phyloP scores from a whole-genome alignment of 2,329 filamentous ascomycete species.

The Claviceps cyperi region DNA sequence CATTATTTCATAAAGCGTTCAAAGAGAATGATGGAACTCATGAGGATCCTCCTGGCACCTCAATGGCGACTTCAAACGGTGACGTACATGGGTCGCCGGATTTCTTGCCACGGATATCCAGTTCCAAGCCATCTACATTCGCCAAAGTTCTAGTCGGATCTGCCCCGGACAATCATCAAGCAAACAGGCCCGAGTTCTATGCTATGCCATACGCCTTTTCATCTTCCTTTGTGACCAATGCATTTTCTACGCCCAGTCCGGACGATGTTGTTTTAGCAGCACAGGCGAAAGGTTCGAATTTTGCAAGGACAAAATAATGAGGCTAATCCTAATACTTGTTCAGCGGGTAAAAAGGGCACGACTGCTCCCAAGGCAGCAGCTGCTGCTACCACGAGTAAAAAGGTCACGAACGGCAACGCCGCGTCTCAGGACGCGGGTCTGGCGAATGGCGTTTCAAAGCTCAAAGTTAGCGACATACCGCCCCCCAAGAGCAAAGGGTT shows the following conservation, averaged over 20 bases:
- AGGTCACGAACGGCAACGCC: conserved; percentile 23
- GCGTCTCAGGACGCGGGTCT: conserved; percentile 12
- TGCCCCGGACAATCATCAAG: conserved; percentile 16
- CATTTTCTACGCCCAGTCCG: conserved; percentile 76
- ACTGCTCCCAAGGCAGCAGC: conserved; percentile 18
- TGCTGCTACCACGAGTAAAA: conserved; percentile 15
- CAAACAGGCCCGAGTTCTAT: conserved; percentile 19
- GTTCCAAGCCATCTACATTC: conserved; percentile 37
- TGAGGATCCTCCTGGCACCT: neutral
- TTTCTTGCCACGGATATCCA: conserved; percentile 8
- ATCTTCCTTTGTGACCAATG: conserved; percentile 36
- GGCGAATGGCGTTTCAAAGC: conserved; percentile 16
- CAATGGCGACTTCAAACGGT: neutral
- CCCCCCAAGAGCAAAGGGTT: conserved; percentile 62
- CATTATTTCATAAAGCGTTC: neutral
- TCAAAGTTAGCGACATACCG: conserved; percentile 36
- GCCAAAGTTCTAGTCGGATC: conserved; percentile 37
- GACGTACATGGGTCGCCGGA: neutral
- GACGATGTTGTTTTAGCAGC: conserved; percentile 81
- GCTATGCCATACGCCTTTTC: conserved; percentile 36
- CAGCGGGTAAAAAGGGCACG: conserved; percentile 39
- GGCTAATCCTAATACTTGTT: conserved; percentile 35
- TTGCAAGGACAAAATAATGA: conserved; percentile 33
- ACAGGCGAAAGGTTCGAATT: conserved; percentile 74
- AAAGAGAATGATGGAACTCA: too few species aligned